A percentile compares a stretch with the other conserved stretches of the same genome.
Conservation (phyloP, 192 early-diverging fungal species). For the Coemansia furcata region DNA sequence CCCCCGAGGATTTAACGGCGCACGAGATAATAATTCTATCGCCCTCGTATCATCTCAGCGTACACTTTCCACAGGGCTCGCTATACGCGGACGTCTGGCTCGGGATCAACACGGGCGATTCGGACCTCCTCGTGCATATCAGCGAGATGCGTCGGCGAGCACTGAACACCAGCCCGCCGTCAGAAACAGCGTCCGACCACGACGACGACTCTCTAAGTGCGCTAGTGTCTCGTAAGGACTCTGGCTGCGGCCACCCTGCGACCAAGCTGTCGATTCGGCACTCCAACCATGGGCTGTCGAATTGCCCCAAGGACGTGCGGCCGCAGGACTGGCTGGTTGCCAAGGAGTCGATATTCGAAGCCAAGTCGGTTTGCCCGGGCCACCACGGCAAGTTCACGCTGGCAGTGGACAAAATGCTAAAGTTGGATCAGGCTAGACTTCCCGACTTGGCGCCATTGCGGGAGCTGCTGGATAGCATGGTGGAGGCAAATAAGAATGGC, state of each 20-base stretch:
- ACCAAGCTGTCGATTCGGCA: constrained; percentile 18
- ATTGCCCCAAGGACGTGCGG: constrained; percentile 27
- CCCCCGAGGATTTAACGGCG: constrained; percentile 42
- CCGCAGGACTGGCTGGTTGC: constrained; percentile 42
- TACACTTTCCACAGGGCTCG: constrained; percentile 49
- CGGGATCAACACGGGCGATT: constrained; percentile 33
- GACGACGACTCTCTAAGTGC: background rate
- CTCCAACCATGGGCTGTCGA: constrained; percentile 36
- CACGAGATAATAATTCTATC: constrained; percentile 52
- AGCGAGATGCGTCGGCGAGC: constrained; percentile 45
- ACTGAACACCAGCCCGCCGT: constrained; percentile 40
- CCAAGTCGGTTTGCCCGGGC: constrained; percentile 22
- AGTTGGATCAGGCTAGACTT: constrained; percentile 7
- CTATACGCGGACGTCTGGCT: constrained; percentile 51
- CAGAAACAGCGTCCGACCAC: constrained; percentile 11
- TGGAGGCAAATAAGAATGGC: constrained; percentile 3
- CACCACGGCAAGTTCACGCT: constrained; percentile 40
- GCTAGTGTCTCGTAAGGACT: constrained; percentile 31
- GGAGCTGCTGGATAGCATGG: constrained; percentile 29
- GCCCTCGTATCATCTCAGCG: constrained; percentile 43
- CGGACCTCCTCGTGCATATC: constrained; percentile 42
- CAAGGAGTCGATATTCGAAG: constrained; percentile 39
- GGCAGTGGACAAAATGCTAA: constrained; percentile 35
- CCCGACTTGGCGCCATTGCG: constrained; percentile 27
- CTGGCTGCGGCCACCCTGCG: constrained; percentile 17